These are phyloP conservation scores for Camelina laxa DNA, from an alignment of 345 rosid genomes.

Conservation along the genomic window DNA sequence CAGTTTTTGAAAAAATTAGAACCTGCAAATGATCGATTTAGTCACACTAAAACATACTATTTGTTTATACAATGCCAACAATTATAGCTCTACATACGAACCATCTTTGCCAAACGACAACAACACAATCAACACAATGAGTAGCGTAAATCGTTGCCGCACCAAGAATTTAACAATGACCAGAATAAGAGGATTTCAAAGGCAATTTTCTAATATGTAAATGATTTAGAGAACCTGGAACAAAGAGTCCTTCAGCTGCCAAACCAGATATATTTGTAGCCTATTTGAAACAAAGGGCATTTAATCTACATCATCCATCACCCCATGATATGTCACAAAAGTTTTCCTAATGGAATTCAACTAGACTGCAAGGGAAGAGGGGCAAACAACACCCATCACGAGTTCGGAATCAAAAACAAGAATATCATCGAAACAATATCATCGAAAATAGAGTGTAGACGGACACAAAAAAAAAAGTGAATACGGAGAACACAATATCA, in stretches of 20 bases:
- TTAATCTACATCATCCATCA: conserved; percentile 53
- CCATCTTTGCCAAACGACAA: too few species aligned
- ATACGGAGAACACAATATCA: too few species aligned
- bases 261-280: conserved; percentile 80
- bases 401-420: conserved; percentile 81
- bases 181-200: conserved; percentile 10
- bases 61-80: too few species aligned
- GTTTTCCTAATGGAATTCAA: background rate
- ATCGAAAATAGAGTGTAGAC: too few species aligned
- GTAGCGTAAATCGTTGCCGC: conserved; percentile 78
- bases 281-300: conserved; percentile 49
- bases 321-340: conserved; percentile 17
- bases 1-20: too few species aligned
- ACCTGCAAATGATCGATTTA: too few species aligned
- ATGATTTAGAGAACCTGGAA: conserved; percentile 63
- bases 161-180: conserved; percentile 42
- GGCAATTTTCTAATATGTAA: background rate
- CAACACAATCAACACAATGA: too few species aligned
- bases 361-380: background rate
- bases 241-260: conserved; percentile 81
- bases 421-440: too few species aligned
- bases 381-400: conserved; percentile 70
- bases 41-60: too few species aligned
- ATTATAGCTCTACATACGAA: too few species aligned
- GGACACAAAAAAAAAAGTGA: too few species aligned